phyloP scores from a whole-genome alignment of 768 basidiomycete species.

The Psilocybe cyanescens region DNA sequence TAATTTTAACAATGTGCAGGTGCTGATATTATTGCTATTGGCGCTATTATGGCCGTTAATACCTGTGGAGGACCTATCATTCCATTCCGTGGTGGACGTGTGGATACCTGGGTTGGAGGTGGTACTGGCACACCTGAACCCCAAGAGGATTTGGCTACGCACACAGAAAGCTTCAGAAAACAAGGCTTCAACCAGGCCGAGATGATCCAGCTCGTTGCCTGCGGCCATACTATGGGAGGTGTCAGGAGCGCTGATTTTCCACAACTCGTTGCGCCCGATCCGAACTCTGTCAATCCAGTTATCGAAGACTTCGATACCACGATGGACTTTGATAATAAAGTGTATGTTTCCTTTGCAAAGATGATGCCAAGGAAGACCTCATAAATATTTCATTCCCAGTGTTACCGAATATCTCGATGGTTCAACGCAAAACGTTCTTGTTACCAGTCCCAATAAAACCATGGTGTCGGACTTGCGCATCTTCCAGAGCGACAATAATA shows the following conservation, averaged over 20 bases:
- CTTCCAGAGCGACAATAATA: conserved; percentile 37
- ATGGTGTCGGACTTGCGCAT: conserved; percentile 39
- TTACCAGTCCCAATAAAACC: conserved; percentile 35
- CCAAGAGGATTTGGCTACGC: conserved; percentile 40
- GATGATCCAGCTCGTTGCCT: conserved; percentile 55
- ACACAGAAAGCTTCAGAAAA: conserved; percentile 42
- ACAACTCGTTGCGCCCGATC: conserved; percentile 38
- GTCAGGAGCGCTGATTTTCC: conserved; percentile 51
- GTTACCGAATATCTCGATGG: conserved; percentile 40
- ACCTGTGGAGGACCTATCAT: conserved; percentile 65
- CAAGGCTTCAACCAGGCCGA: conserved; percentile 48
- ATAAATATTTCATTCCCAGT: conserved; percentile 18
- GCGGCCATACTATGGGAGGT: conserved; percentile 55
- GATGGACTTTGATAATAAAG: conserved; percentile 42
- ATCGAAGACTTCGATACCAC: conserved; percentile 46
- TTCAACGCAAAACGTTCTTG: conserved; percentile 37
- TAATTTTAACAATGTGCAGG: conserved; percentile 50
- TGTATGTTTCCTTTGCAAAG: conserved; percentile 32
- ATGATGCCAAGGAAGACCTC: not conserved
- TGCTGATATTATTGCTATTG: conserved; percentile 55
- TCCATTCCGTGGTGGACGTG: conserved; percentile 66
- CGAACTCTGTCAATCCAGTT: conserved; percentile 28
- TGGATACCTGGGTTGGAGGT: conserved; percentile 28
- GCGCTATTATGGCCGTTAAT: conserved; percentile 49
- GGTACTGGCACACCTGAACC: conserved; percentile 47